phyloP scores from a whole-genome alignment of 2,329 filamentous ascomycete species.

The Curvularia spicifera region DNA sequence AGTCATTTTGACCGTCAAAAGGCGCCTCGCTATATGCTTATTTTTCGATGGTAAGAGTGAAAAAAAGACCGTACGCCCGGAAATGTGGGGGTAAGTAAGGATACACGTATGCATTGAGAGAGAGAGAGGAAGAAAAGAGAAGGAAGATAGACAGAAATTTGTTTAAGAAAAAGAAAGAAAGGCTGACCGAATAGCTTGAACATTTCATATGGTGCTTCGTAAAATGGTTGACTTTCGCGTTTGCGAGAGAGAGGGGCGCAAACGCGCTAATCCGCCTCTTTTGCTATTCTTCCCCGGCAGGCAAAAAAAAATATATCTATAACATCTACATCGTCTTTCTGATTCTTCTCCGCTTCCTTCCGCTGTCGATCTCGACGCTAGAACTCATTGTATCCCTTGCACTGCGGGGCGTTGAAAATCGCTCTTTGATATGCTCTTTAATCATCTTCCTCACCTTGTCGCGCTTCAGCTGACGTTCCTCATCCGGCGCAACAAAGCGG shows the following conservation, averaged over 20 bases:
- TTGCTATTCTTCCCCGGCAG: too few relatives aligned
- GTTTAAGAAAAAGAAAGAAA: neutral
- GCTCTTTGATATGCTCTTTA: slow-evolving; percentile 29
- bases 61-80: too few relatives aligned
- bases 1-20: too few relatives aligned
- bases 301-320: neutral
- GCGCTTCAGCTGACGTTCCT: slow-evolving; percentile 53
- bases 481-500: slow-evolving; percentile 79
- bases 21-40: neutral
- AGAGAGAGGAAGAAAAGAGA: neutral
- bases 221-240: neutral
- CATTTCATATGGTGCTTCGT: neutral
- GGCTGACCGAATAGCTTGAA: neutral
- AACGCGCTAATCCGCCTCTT: neutral
- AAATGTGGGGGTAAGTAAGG: neutral
- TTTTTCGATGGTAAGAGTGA: too few relatives aligned
- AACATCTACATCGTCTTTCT: slow-evolving; percentile 41
- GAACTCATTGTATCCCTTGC: slow-evolving; percentile 34
- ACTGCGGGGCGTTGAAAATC: slow-evolving; percentile 40
- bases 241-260: neutral
- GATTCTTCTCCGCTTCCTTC: slow-evolving; percentile 29
- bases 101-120: neutral
- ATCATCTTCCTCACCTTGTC: slow-evolving; percentile 36
- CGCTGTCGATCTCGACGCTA: slow-evolving; percentile 34
- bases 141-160: neutral